Conservation (phyloP, 306 rosid species). For the Aeschynomene evenia region DNA sequence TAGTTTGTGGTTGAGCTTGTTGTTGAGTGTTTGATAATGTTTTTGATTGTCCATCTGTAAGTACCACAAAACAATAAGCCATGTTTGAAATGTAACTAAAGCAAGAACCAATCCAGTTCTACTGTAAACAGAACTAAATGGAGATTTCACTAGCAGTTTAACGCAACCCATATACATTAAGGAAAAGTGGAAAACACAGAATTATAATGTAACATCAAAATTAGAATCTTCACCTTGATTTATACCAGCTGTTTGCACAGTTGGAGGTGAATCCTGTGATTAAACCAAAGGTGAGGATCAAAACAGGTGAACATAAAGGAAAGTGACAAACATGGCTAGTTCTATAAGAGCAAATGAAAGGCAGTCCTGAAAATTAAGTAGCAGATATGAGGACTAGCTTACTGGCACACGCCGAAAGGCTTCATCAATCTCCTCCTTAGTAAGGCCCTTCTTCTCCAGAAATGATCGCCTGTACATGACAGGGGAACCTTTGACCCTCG, state of each 20-base stretch:
- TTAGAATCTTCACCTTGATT: slow-evolving; percentile 60
- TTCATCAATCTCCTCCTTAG: slow-evolving; percentile 98
- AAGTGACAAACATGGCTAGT: slow-evolving; percentile 1
- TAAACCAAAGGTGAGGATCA: slow-evolving; percentile 13
- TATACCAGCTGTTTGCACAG: slow-evolving; percentile 53
- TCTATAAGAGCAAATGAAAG: neutral
- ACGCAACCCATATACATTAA: neutral
- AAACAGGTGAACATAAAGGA: slow-evolving; percentile 21
- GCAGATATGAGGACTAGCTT: slow-evolving; percentile 32
- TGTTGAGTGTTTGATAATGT: slow-evolving; percentile 52
- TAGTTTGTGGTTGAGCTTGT: slow-evolving; percentile 47
- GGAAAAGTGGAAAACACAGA: slow-evolving; percentile 1
- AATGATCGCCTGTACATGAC: slow-evolving; percentile 83
- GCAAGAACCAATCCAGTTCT: slow-evolving; percentile 21
- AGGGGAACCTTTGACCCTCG: slow-evolving; percentile 90
- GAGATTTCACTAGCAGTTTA: slow-evolving; percentile 21
- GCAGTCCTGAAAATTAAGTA: neutral
- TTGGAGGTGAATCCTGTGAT: slow-evolving; percentile 71
- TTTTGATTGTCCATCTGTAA: slow-evolving; percentile 57
- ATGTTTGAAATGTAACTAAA: slow-evolving; percentile 15
- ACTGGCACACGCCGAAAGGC: slow-evolving; percentile 93
- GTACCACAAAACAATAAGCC: slow-evolving; percentile 32
- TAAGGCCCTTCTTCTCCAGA: slow-evolving; percentile 89
- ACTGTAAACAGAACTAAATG: neutral
- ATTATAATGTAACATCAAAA: slow-evolving; percentile 2